Evolutionary conservation across 164 flowering plant species (phyloP).

Genomic region (Aristolochia contorta): DNA sequence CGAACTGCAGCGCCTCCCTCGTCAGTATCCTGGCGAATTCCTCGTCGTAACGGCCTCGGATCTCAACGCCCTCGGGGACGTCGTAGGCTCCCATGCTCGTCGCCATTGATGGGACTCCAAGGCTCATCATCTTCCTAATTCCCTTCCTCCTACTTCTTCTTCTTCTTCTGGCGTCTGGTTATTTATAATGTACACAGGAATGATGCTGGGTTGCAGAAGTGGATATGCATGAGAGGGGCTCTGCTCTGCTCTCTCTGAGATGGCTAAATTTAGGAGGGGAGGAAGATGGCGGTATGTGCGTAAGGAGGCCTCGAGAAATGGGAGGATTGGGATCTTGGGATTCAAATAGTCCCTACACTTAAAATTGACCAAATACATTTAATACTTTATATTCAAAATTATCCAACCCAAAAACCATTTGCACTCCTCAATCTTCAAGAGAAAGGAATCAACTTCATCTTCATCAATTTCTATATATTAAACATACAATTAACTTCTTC

Average conservation of each 20-base stretch:
- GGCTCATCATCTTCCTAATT: too few relatives aligned
- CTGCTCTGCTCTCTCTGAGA: too few relatives aligned
- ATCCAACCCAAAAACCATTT: too few relatives aligned
- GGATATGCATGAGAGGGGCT: slow-evolving; percentile 1
- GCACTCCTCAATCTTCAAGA: too few relatives aligned
- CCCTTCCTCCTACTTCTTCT: neutral
- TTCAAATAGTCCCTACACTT: too few relatives aligned
- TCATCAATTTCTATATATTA: too few relatives aligned
- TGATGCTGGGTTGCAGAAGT: neutral
- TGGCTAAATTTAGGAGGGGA: slow-evolving; percentile 4
- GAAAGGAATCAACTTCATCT: too few relatives aligned
- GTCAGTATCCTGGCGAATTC: slow-evolving; percentile 60
- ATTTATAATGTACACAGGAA: neutral
- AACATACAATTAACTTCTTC: too few relatives aligned
- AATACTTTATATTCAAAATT: too few relatives aligned
- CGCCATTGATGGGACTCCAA: neutral
- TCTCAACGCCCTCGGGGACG: slow-evolving; percentile 74
- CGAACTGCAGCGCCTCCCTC: slow-evolving; percentile 63
- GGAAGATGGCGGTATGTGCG: slow-evolving; percentile 7
- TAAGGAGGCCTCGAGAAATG: neutral
- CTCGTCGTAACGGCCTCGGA: slow-evolving; percentile 52
- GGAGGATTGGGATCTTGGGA: too few relatives aligned
- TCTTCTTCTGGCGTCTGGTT: neutral
- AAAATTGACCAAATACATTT: too few relatives aligned
- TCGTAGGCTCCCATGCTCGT: slow-evolving; percentile 32